Evolutionary conservation across 2,329 filamentous ascomycete species (phyloP).

Genomic region (Calycina marina): DNA sequence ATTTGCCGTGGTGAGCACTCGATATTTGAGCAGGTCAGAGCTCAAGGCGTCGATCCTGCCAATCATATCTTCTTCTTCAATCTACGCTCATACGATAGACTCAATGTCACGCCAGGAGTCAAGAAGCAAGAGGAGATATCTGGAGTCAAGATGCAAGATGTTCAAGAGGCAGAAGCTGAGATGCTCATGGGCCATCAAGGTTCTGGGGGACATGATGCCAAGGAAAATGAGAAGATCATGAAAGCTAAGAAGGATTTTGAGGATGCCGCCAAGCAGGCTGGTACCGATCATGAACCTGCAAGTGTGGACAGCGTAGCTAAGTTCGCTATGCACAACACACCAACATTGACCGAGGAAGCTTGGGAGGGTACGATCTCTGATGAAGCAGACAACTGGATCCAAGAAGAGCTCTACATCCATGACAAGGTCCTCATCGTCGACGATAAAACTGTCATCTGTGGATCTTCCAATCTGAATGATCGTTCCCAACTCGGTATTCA

Average conservation of each 20-base stretch:
- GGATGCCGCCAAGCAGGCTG: conserved; percentile 25
- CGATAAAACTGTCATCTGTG: conserved; percentile 72
- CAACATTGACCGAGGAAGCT: conserved; percentile 48
- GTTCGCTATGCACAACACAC: conserved; percentile 62
- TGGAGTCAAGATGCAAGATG: conserved; percentile 70
- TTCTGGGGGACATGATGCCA: conserved; percentile 37
- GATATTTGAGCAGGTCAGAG: conserved; percentile 66
- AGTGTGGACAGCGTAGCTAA: conserved; percentile 45
- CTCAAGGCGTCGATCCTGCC: conserved; percentile 59
- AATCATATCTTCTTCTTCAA: conserved; percentile 92
- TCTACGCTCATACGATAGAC: conserved; percentile 76
- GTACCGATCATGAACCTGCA: conserved; percentile 15
- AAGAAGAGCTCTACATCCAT: conserved; percentile 93
- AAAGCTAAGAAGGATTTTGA: conserved; percentile 40
- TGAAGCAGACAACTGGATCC: conserved; percentile 80
- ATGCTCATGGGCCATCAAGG: conserved; percentile 70
- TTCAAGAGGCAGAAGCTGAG: conserved; percentile 77
- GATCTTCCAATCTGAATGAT: conserved; percentile 85
- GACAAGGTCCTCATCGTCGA: conserved; percentile 83
- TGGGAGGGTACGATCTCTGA: conserved; percentile 63
- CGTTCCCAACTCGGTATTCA: conserved; percentile 76
- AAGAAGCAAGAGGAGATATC: conserved; percentile 65
- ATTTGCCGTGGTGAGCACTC: conserved; percentile 85
- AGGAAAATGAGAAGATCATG: conserved; percentile 27
- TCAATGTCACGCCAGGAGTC: conserved; percentile 68